These are phyloP conservation scores for Ceratocystis variospora DNA, from an alignment of 2,329 filamentous ascomycete genomes.

Conservation along the genomic window DNA sequence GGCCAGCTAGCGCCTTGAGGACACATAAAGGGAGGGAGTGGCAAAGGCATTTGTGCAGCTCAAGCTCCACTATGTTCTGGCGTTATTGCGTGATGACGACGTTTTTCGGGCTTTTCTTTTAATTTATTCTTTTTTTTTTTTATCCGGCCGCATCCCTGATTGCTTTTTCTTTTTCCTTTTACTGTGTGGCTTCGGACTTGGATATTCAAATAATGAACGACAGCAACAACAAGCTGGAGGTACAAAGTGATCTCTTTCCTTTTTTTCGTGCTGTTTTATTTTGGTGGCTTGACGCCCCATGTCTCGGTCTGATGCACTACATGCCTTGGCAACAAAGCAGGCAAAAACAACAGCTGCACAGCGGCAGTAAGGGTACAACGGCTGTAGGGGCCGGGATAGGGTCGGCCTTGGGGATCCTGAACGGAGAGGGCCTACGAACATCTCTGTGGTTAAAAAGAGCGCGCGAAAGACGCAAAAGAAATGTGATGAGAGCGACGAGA, in stretches of 20 bases:
- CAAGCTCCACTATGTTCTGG: neutral
- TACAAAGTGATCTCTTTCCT: too few relatives aligned
- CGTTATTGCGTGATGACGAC: neutral
- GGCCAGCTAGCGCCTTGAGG: neutral
- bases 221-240: neutral
- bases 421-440: too few relatives aligned
- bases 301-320: neutral
- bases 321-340: conserved; percentile 1
- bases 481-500: conserved; percentile 17
- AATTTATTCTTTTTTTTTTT: neutral
- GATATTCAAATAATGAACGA: neutral
- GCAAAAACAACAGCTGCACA: neutral
- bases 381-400: too few relatives aligned
- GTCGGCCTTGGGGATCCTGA: too few relatives aligned
- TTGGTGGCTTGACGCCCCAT: neutral
- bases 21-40: neutral
- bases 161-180: neutral
- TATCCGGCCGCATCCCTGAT: neutral
- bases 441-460: neutral
- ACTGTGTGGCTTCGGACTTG: neutral
- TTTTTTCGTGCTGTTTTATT: neutral
- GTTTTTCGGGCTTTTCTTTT: neutral
- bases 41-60: neutral
- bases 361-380: neutral
- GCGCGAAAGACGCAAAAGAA: neutral